These are phyloP conservation scores for Neonectria faginata DNA, from an alignment of 2,329 filamentous ascomycete genomes.

Conservation along the genomic window DNA sequence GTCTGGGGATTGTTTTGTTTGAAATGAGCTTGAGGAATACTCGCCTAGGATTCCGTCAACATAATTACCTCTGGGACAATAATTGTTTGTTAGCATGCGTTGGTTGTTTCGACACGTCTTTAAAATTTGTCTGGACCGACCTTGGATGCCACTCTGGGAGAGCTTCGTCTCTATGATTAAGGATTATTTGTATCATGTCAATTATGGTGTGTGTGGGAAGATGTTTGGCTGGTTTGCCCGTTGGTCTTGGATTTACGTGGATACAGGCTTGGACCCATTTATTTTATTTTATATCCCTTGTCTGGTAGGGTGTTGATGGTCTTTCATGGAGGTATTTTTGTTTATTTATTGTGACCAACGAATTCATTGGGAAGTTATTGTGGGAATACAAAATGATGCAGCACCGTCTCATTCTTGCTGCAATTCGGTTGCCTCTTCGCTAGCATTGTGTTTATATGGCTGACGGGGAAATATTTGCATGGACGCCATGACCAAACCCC, in stretches of 20 bases:
- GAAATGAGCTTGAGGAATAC: slow-evolving; percentile 7
- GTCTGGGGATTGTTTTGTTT: slow-evolving; percentile 6
- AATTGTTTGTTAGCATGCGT: neutral
- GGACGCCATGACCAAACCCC: neutral
- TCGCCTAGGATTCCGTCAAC: slow-evolving; percentile 1
- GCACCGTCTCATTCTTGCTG: neutral
- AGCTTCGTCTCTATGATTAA: neutral
- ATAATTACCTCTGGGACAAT: neutral
- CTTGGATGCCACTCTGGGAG: neutral
- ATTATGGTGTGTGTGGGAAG: neutral
- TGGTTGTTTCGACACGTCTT: neutral
- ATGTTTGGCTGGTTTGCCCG: neutral
- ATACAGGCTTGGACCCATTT: neutral
- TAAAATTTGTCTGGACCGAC: neutral
- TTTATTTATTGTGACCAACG: neutral
- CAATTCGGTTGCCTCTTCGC: neutral
- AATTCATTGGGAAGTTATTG: slow-evolving; percentile 1
- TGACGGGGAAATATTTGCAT: neutral
- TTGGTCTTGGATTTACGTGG: neutral
- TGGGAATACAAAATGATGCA: neutral
- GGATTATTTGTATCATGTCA: slow-evolving; percentile 1
- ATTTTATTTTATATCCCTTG: neutral
- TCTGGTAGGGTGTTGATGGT: neutral
- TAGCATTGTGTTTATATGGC: neutral
- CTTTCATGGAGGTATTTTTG: neutral